phyloP scores from a whole-genome alignment of 768 basidiomycete genomes.

The Sarcomyxa edulis region DNA sequence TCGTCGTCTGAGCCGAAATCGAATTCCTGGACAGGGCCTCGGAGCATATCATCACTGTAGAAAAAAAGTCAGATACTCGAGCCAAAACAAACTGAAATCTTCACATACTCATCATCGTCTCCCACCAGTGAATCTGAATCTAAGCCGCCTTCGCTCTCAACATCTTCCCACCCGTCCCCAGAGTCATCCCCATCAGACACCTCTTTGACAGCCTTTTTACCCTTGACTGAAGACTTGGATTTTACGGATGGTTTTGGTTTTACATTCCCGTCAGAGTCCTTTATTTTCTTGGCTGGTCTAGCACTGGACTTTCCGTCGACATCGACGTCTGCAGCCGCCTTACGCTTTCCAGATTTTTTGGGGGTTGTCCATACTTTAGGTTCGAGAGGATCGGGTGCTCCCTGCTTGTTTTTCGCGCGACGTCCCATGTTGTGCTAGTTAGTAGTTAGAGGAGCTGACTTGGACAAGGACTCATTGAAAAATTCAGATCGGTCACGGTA shows the following conservation, averaged over 20 bases:
- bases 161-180: constrained; percentile 60
- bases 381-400: constrained; percentile 57
- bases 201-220: constrained; percentile 22
- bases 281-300: constrained; percentile 42
- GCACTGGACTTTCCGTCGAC: constrained; percentile 24
- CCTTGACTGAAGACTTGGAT: constrained; percentile 30
- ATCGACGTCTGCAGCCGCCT: constrained; percentile 40
- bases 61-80: too few species aligned
- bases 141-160: constrained; percentile 45
- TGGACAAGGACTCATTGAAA: too few species aligned
- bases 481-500: too few species aligned
- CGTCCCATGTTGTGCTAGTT: constrained; percentile 64
- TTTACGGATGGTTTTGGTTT: too few species aligned
- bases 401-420: constrained; percentile 82
- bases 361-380: constrained; percentile 30
- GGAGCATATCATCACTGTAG: constrained; percentile 44
- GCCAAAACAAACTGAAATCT: too few species aligned
- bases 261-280: constrained; percentile 26
- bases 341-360: constrained; percentile 71
- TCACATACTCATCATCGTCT: constrained; percentile 38
- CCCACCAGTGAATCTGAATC: constrained; percentile 41
- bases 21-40: constrained; percentile 50
- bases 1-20: constrained; percentile 58
- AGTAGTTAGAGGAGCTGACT: too few species aligned
- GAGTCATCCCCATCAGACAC: constrained; percentile 21